phyloP scores from a whole-genome alignment of 73 alveolate genomes.

The Stentor roeselii region DNA sequence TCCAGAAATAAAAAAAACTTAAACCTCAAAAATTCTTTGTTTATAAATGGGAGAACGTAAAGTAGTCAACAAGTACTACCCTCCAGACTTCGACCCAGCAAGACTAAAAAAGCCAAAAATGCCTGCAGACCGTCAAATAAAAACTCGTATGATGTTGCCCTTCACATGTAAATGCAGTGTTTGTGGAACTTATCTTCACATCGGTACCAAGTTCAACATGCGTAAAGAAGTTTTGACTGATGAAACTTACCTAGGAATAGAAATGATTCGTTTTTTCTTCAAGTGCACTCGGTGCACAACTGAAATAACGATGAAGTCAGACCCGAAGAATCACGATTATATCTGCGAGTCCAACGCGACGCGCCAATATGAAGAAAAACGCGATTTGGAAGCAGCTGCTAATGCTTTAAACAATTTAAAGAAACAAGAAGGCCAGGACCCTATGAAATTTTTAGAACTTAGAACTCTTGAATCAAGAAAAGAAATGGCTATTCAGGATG shows the following conservation, averaged over 20 bases:
- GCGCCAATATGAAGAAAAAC: slow-evolving; percentile 94
- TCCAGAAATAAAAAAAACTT: too few species aligned
- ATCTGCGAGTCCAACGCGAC: slow-evolving; percentile 95
- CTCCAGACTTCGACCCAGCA: slow-evolving; percentile 94
- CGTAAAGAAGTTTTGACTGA: slow-evolving; percentile 91
- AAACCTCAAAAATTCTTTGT: background rate
- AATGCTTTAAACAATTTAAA: slow-evolving; percentile 79
- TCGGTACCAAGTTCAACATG: slow-evolving; percentile 98
- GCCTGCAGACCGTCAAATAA: slow-evolving; percentile 64
- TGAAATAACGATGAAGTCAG: slow-evolving; percentile 97
- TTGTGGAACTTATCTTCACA: slow-evolving; percentile 94
- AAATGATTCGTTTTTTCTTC: slow-evolving; percentile 90
- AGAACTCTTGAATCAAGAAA: slow-evolving; percentile 94
- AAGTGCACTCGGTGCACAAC: slow-evolving; percentile 94
- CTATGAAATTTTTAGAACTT: slow-evolving; percentile 94
- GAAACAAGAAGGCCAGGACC: slow-evolving; percentile 89
- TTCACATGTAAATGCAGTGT: slow-evolving; percentile 89
- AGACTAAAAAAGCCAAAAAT: slow-evolving; percentile 70
- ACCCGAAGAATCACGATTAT: slow-evolving; percentile 97
- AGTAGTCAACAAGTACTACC: slow-evolving; percentile 90
- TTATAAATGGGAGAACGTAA: slow-evolving; percentile 84
- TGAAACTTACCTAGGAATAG: slow-evolving; percentile 94
- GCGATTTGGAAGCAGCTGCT: slow-evolving; percentile 92
- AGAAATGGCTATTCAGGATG: slow-evolving; percentile 96
- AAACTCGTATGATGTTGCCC: slow-evolving; percentile 94